These are phyloP conservation scores for Magnolia officinalis DNA, from an alignment of 164 flowering plant genomes.

Conservation along the genomic window DNA sequence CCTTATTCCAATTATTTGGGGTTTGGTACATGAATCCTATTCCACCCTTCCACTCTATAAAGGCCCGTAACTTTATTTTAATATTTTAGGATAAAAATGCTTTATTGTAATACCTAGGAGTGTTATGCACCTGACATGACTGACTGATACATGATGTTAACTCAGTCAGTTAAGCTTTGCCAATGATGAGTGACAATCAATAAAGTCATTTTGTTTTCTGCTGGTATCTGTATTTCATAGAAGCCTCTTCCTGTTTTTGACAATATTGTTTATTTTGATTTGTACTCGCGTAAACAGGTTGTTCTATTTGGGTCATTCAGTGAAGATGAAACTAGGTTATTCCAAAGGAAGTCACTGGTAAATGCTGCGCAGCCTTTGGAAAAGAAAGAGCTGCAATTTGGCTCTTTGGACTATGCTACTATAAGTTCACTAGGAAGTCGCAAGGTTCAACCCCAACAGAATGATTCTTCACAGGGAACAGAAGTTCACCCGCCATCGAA, in stretches of 20 bases:
- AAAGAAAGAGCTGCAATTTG: slow-evolving; percentile 45
- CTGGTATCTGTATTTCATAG: neutral
- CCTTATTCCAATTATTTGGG: too few relatives aligned
- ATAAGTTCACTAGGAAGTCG: slow-evolving; percentile 28
- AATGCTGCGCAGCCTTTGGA: slow-evolving; percentile 27
- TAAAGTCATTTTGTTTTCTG: neutral
- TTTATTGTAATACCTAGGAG: neutral
- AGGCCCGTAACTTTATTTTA: neutral
- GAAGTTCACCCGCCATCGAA: slow-evolving; percentile 11
- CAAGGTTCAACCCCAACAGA: slow-evolving; percentile 18
- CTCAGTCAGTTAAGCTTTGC: neutral
- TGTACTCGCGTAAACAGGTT: slow-evolving; percentile 28
- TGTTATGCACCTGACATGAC: neutral
- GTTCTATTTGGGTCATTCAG: slow-evolving; percentile 83
- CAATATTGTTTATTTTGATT: neutral
- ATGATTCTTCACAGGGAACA: slow-evolving; percentile 22
- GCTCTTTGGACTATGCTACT: slow-evolving; percentile 43
- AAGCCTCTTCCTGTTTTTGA: neutral
- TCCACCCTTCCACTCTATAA: neutral
- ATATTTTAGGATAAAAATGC: neutral
- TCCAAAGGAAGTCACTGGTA: slow-evolving; percentile 28
- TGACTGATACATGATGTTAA: neutral
- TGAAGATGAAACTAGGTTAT: slow-evolving; percentile 68
- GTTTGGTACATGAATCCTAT: neutral
- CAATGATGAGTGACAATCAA: neutral